Conservation (phyloP, 2,329 filamentous ascomycete species). For the Exserohilum rostratum region DNA sequence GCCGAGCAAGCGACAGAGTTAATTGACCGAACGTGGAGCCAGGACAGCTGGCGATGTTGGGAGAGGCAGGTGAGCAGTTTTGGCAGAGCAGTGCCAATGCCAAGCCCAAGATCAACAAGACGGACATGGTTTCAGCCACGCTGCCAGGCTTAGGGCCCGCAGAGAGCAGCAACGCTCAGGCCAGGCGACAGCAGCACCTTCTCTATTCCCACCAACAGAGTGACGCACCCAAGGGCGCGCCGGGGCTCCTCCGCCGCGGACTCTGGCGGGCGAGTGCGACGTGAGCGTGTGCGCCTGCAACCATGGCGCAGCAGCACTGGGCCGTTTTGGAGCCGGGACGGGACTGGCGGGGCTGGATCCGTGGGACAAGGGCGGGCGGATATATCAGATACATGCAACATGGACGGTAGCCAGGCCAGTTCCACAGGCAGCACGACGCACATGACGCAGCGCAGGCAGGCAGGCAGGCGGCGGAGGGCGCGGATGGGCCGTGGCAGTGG, state of each 20-base stretch:
- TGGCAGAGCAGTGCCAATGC: conserved; percentile 14
- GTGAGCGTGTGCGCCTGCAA: conserved; percentile 7
- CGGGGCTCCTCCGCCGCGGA: conserved; percentile 6
- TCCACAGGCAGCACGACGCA: background rate
- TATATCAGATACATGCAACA: background rate
- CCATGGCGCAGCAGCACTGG: conserved; percentile 7
- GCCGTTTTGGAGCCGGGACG: no score
- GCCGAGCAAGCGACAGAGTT: background rate
- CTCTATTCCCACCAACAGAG: conserved; percentile 20
- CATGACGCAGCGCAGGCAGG: conserved; percentile 10
- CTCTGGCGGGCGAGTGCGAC: background rate
- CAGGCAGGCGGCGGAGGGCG: conserved; percentile 25
- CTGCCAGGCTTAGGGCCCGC: conserved; percentile 30
- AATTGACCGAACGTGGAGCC: background rate
- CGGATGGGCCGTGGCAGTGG: conserved; percentile 23
- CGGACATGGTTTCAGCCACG: conserved; percentile 36
- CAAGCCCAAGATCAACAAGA: conserved; percentile 30
- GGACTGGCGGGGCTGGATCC: background rate
- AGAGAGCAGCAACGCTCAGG: conserved; percentile 11
- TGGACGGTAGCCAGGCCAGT: background rate
- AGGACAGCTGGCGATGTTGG: conserved; percentile 5
- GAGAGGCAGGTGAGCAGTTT: conserved; percentile 6
- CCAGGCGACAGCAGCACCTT: background rate
- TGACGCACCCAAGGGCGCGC: background rate
- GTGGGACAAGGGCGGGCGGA: background rate